These are phyloP conservation scores for Solanum bulbocastanum DNA, from an alignment of 257 asterid genomes.

Conservation along the genomic window DNA sequence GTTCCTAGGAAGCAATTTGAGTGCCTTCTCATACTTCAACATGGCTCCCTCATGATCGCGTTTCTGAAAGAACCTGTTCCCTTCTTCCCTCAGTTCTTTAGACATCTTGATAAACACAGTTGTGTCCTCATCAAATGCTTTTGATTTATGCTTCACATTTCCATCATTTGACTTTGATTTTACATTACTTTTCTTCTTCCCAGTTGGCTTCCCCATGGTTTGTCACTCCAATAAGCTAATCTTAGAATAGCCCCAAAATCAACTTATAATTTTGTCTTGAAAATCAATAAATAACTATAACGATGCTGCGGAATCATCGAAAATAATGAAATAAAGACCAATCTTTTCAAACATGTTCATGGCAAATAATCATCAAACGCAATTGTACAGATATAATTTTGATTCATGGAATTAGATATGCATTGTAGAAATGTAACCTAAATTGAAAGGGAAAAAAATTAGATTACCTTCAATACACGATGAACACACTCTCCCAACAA, in stretches of 20 bases:
- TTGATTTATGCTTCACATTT: slow-evolving; percentile 37
- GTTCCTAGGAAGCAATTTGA: slow-evolving; percentile 60
- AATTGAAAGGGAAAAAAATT: not conserved
- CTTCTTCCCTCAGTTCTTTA: slow-evolving; percentile 82
- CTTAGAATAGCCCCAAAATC: not conserved
- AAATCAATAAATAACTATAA: not conserved
- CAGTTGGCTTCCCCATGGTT: slow-evolving; percentile 78
- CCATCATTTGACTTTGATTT: slow-evolving; percentile 38
- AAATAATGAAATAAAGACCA: not conserved
- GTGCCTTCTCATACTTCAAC: slow-evolving; percentile 82
- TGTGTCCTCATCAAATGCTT: slow-evolving; percentile 86
- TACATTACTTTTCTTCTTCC: slow-evolving; percentile 44
- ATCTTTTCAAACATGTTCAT: not conserved
- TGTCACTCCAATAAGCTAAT: slow-evolving; percentile 2
- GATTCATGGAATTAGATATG: not conserved
- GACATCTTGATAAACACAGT: slow-evolving; percentile 82
- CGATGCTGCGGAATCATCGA: not conserved
- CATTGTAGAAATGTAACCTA: not conserved
- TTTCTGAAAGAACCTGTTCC: slow-evolving; percentile 59
- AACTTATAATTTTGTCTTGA: not conserved
- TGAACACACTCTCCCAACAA: not conserved
- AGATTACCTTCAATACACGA: not conserved
- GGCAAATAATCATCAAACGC: not conserved
- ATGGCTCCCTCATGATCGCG: slow-evolving; percentile 90
- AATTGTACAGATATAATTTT: not conserved